phyloP scores from a whole-genome alignment of 2,329 filamentous ascomycete genomes.

The Leptodontidium sp. region DNA sequence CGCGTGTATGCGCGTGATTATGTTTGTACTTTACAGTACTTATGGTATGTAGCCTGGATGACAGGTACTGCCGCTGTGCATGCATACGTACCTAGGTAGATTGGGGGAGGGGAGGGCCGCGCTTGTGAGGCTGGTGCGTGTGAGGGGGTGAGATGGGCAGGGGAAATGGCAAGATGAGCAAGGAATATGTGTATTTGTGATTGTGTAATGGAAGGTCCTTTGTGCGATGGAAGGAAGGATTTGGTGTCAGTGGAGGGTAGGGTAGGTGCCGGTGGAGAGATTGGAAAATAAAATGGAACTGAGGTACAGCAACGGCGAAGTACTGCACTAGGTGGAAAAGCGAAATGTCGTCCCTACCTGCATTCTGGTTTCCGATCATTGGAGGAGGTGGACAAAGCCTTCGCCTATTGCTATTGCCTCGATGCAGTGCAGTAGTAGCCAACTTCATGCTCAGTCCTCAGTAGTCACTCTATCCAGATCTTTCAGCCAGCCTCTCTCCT shows the following conservation, averaged over 20 bases:
- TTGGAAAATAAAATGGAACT: not conserved
- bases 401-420: not conserved
- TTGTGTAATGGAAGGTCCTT: not conserved
- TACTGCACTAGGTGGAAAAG: not conserved
- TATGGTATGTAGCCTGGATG: not conserved
- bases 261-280: not conserved
- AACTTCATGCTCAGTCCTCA: not conserved
- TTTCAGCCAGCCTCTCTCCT: not conserved
- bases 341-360: not conserved
- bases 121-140: not conserved
- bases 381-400: not conserved
- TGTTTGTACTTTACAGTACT: too few relatives aligned
- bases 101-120: not conserved
- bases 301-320: not conserved
- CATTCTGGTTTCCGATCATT: not conserved
- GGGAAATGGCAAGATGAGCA: not conserved
- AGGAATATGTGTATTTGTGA: not conserved
- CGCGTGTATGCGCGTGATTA: slow-evolving; percentile 1
- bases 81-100: not conserved
- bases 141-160: not conserved
- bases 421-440: not conserved
- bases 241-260: not conserved
- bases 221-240: not conserved
- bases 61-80: slow-evolving; percentile 13
- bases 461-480: not conserved